A percentile compares a stretch with the other conserved stretches of the same genome.
These are phyloP conservation scores for Balakata baccata DNA, from an alignment of 345 rosid species.

Conservation along the genomic window DNA sequence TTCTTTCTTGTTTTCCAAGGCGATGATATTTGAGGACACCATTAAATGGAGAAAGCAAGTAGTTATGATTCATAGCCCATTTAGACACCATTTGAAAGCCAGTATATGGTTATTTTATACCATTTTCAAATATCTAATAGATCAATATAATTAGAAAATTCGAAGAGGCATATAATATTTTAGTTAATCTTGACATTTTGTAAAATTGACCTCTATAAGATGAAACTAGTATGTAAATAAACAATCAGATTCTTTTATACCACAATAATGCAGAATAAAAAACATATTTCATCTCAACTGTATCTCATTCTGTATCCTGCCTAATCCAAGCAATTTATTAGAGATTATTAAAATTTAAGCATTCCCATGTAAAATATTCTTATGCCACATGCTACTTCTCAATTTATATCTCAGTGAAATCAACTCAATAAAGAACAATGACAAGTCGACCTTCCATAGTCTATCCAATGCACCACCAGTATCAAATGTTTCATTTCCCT, in stretches of 20 bases:
- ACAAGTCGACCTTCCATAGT: constrained; percentile 72
- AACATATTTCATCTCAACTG: constrained; percentile 2
- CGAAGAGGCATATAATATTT: neutral
- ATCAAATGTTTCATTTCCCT: constrained; percentile 96
- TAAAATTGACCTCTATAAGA: constrained; percentile 6
- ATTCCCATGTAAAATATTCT: neutral
- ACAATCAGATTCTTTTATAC: neutral
- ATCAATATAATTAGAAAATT: neutral
- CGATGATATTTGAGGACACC: constrained; percentile 93
- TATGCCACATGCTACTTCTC: constrained; percentile 3
- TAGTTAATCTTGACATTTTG: neutral
- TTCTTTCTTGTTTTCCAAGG: constrained; percentile 91
- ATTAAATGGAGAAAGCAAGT: constrained; percentile 84
- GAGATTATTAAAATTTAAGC: neutral
- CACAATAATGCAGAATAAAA: neutral
- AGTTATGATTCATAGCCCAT: constrained; percentile 74
- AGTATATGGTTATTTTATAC: constrained; percentile 62
- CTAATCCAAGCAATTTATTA: neutral
- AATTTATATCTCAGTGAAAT: constrained; percentile 16
- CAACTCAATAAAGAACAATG: constrained; percentile 24
- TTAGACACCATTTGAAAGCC: constrained; percentile 45
- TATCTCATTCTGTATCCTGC: neutral
- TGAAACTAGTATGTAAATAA: neutral
- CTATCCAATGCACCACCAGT: constrained; percentile 94
- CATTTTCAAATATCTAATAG: constrained; percentile 96